These are phyloP conservation scores for Cucurbita pepo DNA, from an alignment of 306 rosid species.

Conservation along the genomic window DNA sequence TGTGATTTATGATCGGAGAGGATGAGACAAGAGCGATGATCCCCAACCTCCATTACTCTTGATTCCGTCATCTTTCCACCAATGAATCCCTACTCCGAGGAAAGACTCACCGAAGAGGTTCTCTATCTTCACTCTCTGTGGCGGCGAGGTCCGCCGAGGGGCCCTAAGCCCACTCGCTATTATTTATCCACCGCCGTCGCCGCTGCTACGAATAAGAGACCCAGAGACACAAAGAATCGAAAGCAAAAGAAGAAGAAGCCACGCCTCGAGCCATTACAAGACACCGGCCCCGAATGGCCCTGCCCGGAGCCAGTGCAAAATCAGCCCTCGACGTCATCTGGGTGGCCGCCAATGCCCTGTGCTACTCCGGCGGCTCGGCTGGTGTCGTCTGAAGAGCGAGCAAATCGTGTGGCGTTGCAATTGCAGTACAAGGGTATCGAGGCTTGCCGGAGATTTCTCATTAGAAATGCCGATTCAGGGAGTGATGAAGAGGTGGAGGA, in stretches of 20 bases:
- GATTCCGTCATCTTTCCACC: neutral
- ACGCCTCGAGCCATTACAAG: slow-evolving; percentile 8
- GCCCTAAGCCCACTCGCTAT: neutral
- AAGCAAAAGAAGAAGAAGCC: neutral
- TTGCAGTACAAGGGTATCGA: slow-evolving; percentile 31
- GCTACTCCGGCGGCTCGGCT: neutral
- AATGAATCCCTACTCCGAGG: slow-evolving; percentile 27
- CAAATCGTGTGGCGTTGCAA: slow-evolving; percentile 11
- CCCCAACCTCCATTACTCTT: neutral
- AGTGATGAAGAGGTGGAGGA: slow-evolving; percentile 22
- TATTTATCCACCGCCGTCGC: neutral
- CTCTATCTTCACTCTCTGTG: slow-evolving; percentile 51
- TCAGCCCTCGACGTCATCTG: slow-evolving; percentile 10
- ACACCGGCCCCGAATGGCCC: slow-evolving; percentile 24
- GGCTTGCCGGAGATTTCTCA: slow-evolving; percentile 29
- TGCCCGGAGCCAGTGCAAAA: neutral
- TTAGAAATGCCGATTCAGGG: slow-evolving; percentile 16
- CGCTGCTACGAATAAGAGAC: neutral
- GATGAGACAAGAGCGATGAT: too few species aligned
- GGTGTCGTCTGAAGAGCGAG: slow-evolving; percentile 17
- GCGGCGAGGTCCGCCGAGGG: slow-evolving; percentile 44
- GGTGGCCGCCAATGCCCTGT: slow-evolving; percentile 23
- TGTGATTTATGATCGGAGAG: too few species aligned
- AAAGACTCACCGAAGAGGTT: slow-evolving; percentile 34
- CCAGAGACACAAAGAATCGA: neutral